Evolutionary conservation across 371 early-diverging fungal species (phyloP).

Genomic region (Mortierella sp.): DNA sequence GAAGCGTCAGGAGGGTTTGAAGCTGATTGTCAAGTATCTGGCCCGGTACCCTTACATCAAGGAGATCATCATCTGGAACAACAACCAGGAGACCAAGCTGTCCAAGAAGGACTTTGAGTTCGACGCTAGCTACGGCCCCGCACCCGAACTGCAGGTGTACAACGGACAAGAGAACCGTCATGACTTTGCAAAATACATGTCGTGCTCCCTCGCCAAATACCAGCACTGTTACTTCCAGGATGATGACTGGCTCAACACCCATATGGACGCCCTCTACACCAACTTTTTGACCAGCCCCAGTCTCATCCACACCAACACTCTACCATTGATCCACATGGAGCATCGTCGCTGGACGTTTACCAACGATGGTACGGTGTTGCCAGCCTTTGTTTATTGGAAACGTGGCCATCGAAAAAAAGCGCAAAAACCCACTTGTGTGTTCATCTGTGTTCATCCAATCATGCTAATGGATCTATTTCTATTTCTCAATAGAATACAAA

Average conservation of each 20-base stretch:
- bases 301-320: conserved; percentile 71
- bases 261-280: conserved; percentile 72
- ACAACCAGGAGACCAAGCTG: conserved; percentile 47
- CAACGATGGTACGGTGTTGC: conserved; percentile 60
- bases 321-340: conserved; percentile 69
- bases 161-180: conserved; percentile 64
- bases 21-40: conserved; percentile 62
- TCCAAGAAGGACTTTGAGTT: conserved; percentile 54
- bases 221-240: conserved; percentile 76
- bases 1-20: conserved; percentile 61
- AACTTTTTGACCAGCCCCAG: conserved; percentile 71
- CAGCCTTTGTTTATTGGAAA: not conserved
- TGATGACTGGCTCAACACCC: conserved; percentile 67
- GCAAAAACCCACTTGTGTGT: not conserved
- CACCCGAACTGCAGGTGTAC: conserved; percentile 59
- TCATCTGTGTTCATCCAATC: not conserved
- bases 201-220: conserved; percentile 70
- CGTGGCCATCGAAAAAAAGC: not conserved
- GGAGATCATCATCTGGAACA: conserved; percentile 69
- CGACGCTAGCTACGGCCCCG: conserved; percentile 41
- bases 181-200: conserved; percentile 71
- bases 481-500: conserved; percentile 39
- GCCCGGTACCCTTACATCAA: conserved; percentile 70
- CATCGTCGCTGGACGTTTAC: conserved; percentile 71
- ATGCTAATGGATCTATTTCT: not conserved